Percentiles rank a stretch among this genome's conserved stretches.
Evolutionary conservation across 1,284 basidiomycete genomes (phyloP).

Genomic region (Volvariella surrecta): DNA sequence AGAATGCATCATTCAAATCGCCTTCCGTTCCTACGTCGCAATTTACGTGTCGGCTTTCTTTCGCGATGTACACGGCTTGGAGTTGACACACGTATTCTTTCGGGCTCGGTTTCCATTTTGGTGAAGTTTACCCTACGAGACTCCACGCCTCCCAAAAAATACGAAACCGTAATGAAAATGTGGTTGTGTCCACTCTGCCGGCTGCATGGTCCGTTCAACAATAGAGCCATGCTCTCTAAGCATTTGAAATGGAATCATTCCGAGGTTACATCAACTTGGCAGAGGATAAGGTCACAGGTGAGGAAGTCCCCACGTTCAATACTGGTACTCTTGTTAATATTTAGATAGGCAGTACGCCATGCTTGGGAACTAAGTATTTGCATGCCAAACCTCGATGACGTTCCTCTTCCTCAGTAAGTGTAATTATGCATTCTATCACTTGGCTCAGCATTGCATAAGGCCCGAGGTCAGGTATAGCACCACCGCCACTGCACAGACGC

Average conservation of each 20-base stretch:
- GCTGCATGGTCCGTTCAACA: constrained; percentile 38
- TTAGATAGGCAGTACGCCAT: constrained; percentile 4
- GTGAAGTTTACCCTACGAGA: constrained; percentile 15
- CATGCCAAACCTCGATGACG: constrained; percentile 1
- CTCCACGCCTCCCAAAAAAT: not conserved
- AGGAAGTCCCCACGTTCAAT: no score
- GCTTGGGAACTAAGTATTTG: constrained; percentile 11
- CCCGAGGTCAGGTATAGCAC: no score
- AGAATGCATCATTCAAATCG: constrained; percentile 23
- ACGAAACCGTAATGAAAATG: constrained; percentile 14
- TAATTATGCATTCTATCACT: no score
- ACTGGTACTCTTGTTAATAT: no score
- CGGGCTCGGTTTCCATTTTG: constrained; percentile 10
- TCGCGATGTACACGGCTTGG: constrained; percentile 20
- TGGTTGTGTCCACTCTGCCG: constrained; percentile 61
- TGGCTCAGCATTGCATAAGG: no score
- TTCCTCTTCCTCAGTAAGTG: no score
- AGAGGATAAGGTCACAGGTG: not conserved
- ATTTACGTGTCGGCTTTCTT: constrained; percentile 37
- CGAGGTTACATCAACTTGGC: constrained; percentile 13
- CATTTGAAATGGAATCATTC: constrained; percentile 52
- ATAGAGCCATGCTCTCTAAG: constrained; percentile 36
- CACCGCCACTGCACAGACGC: no score
- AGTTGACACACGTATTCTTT: not conserved
- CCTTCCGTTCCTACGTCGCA: constrained; percentile 47